phyloP scores from a whole-genome alignment of 2,329 filamentous ascomycete species.

The Stagonosporopsis tanaceti region DNA sequence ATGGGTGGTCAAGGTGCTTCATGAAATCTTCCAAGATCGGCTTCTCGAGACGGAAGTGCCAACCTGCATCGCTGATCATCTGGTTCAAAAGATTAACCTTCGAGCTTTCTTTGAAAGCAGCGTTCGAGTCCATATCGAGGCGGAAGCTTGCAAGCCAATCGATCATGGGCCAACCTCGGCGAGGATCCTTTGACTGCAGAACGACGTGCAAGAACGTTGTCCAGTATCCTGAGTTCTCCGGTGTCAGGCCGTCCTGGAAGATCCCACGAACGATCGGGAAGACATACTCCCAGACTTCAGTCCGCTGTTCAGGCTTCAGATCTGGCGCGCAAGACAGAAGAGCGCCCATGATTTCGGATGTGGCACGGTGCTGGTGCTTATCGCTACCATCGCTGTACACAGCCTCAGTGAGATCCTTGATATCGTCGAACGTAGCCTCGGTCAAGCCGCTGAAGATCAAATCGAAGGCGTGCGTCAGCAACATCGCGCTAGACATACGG shows the following conservation, averaged over 20 bases:
- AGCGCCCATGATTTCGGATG: constrained; percentile 89
- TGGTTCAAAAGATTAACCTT: constrained; percentile 93
- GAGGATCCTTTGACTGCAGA: constrained; percentile 86
- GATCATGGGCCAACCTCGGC: constrained; percentile 84
- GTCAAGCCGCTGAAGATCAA: constrained; percentile 84
- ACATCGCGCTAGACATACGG: constrained; percentile 84
- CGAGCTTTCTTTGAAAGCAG: constrained; percentile 97
- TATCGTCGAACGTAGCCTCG: constrained; percentile 81
- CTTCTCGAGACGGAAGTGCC: constrained; percentile 93
- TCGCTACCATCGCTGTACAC: constrained; percentile 93
- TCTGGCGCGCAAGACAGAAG: constrained; percentile 83
- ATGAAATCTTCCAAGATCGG: constrained; percentile 91
- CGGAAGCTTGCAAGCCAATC: constrained; percentile 84
- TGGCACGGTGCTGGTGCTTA: constrained; percentile 96
- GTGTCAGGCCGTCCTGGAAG: constrained; percentile 90
- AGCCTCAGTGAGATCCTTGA: constrained; percentile 78
- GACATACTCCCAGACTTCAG: constrained; percentile 85
- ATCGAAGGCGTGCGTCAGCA: constrained; percentile 89
- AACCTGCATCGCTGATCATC: constrained; percentile 84
- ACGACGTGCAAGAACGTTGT: constrained; percentile 90
- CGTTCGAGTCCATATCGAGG: constrained; percentile 92
- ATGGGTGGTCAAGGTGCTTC: constrained; percentile 91
- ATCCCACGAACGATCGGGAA: constrained; percentile 87
- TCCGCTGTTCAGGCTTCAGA: constrained; percentile 74
- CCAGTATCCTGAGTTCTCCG: constrained; percentile 95